Conservation (phyloP, 148 eudicot genomes). For the Oxyria digyna region DNA sequence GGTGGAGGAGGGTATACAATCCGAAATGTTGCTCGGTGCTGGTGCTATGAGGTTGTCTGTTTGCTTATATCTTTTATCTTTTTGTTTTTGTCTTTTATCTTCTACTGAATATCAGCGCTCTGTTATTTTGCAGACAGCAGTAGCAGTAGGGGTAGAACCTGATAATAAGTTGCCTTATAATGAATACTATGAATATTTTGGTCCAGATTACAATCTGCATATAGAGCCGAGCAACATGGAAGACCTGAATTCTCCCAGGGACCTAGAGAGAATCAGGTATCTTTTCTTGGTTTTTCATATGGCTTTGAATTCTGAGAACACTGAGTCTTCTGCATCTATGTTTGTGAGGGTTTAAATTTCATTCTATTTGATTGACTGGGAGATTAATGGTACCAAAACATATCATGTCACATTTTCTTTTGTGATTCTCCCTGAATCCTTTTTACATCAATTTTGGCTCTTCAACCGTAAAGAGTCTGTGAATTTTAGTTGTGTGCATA, state of each 20-base stretch:
- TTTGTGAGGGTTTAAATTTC: neutral
- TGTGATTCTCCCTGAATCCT: neutral
- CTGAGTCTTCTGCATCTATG: too few relatives aligned
- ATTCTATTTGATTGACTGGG: neutral
- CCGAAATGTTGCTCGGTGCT: too few relatives aligned
- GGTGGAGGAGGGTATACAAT: too few relatives aligned
- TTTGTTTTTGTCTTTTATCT: neutral
- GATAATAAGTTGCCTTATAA: too few relatives aligned
- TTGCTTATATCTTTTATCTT: neutral
- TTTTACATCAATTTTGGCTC: neutral
- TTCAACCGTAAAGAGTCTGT: neutral
- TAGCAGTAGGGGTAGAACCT: too few relatives aligned
- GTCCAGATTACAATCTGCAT: slow-evolving; percentile 83
- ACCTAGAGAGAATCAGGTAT: slow-evolving; percentile 80
- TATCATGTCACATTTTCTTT: neutral
- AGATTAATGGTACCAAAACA: neutral
- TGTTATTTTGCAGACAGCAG: slow-evolving; percentile 58
- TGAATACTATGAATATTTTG: slow-evolving; percentile 79
- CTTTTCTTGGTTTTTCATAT: neutral
- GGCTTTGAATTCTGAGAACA: too few relatives aligned
- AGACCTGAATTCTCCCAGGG: slow-evolving; percentile 56
- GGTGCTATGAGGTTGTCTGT: too few relatives aligned
- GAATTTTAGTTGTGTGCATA: slow-evolving; percentile 1
- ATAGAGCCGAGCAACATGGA: slow-evolving; percentile 63
- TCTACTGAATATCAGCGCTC: neutral